Evolutionary conservation across 2,329 filamentous ascomycete genomes (phyloP).

Genomic region (Stachybotrys elegans): DNA sequence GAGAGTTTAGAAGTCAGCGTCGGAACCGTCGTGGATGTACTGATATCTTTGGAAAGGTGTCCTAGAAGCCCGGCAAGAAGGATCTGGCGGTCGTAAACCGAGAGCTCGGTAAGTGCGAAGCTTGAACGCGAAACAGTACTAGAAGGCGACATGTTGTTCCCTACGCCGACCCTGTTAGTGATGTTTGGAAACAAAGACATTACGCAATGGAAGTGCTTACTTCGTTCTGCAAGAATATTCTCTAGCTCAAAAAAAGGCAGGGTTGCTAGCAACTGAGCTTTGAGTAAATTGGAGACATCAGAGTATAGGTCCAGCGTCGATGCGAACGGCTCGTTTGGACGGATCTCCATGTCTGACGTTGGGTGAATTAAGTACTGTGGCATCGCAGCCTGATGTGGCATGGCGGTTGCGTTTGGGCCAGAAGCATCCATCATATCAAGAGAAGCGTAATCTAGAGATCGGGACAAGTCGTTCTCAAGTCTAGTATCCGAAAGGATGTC

Average conservation of each 20-base stretch:
- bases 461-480: neutral
- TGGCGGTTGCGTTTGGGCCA: neutral
- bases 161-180: neutral
- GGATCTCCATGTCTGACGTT: neutral
- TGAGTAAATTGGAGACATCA: neutral
- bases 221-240: neutral
- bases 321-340: neutral
- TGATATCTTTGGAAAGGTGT: neutral
- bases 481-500: neutral
- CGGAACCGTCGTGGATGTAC: neutral
- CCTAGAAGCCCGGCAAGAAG: neutral
- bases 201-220: neutral
- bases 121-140: neutral
- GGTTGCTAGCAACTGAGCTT: neutral
- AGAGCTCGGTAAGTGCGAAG: neutral
- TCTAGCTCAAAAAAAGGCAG: neutral
- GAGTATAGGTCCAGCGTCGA: neutral
- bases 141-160: neutral
- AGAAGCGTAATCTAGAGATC: neutral
- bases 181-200: neutral
- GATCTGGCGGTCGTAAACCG: neutral
- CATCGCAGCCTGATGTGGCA: neutral
- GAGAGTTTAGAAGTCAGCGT: neutral
- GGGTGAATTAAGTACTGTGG: neutral
- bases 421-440: neutral